These are phyloP conservation scores for Nicotiana undulata DNA, from an alignment of 257 asterid species.

Conservation along the genomic window DNA sequence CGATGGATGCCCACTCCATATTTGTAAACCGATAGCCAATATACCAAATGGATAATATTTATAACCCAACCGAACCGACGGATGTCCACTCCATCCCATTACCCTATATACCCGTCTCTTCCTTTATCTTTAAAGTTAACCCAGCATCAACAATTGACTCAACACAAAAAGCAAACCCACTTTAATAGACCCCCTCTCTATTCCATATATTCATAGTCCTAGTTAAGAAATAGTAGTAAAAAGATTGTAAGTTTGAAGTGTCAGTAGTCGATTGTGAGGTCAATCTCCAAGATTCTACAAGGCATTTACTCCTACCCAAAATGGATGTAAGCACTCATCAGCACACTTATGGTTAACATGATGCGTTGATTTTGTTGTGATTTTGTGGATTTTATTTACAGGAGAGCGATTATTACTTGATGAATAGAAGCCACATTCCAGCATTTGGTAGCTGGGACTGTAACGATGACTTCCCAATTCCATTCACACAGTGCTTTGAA, in stretches of 20 bases:
- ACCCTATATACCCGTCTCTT: background rate
- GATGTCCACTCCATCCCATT: no score
- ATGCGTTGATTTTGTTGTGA: background rate
- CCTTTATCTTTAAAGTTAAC: background rate
- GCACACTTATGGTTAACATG: background rate
- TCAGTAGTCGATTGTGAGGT: background rate
- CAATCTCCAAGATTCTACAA: background rate
- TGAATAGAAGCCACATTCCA: conserved; percentile 51
- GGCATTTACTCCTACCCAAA: background rate
- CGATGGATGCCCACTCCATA: no score
- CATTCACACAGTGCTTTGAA: conserved; percentile 75
- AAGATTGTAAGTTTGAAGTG: background rate
- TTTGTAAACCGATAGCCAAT: no score
- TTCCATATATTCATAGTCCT: background rate
- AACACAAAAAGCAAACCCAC: background rate
- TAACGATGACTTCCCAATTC: conserved; percentile 38
- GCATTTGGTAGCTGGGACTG: conserved; percentile 93
- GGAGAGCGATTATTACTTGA: conserved; percentile 5
- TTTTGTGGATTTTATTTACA: background rate
- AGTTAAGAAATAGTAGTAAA: background rate
- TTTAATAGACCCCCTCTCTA: background rate
- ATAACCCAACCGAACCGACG: no score
- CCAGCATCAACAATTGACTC: background rate
- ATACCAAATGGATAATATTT: no score
- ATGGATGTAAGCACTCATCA: background rate